These are phyloP conservation scores for Verbena officinalis DNA, from an alignment of 257 asterid species.

Conservation along the genomic window DNA sequence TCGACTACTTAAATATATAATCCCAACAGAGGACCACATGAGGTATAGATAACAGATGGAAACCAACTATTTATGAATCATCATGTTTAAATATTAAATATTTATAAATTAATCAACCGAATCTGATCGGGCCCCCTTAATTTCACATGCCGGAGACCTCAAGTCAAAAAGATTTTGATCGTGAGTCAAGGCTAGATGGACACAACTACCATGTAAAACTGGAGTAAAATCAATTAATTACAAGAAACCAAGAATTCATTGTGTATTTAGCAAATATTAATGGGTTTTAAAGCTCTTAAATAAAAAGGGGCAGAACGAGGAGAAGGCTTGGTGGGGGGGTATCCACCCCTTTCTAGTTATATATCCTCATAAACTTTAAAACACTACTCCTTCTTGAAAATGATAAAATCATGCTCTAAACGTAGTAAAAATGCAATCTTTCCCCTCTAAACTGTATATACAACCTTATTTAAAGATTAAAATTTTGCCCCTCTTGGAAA, in stretches of 20 bases:
- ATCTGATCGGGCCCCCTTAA: constrained; percentile 39
- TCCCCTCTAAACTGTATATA: too few relatives aligned
- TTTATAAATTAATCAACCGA: constrained; percentile 11
- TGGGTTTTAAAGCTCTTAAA: too few relatives aligned
- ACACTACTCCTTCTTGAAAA: too few relatives aligned
- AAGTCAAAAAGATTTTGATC: constrained; percentile 32
- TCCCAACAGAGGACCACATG: not conserved
- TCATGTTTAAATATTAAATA: constrained; percentile 11
- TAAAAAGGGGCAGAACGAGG: too few relatives aligned
- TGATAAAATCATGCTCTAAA: too few relatives aligned
- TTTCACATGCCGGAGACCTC: constrained; percentile 32
- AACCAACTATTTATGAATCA: constrained; percentile 19
- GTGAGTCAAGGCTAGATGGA: not conserved
- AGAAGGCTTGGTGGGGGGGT: too few relatives aligned
- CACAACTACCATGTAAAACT: not conserved
- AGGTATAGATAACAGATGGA: constrained; percentile 23
- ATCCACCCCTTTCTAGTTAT: too few relatives aligned
- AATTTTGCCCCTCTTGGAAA: too few relatives aligned
- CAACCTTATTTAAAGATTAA: too few relatives aligned
- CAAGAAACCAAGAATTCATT: not conserved
- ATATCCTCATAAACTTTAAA: too few relatives aligned
- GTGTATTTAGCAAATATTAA: too few relatives aligned
- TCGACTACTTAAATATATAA: constrained; percentile 12
- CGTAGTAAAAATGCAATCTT: too few relatives aligned
- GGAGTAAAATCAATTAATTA: not conserved